Percentiles rank a stretch among this genome's conserved stretches.
Evolutionary conservation across 495 filamentous ascomycete genomes (phyloP).

Genomic region (Poronia punctata): DNA sequence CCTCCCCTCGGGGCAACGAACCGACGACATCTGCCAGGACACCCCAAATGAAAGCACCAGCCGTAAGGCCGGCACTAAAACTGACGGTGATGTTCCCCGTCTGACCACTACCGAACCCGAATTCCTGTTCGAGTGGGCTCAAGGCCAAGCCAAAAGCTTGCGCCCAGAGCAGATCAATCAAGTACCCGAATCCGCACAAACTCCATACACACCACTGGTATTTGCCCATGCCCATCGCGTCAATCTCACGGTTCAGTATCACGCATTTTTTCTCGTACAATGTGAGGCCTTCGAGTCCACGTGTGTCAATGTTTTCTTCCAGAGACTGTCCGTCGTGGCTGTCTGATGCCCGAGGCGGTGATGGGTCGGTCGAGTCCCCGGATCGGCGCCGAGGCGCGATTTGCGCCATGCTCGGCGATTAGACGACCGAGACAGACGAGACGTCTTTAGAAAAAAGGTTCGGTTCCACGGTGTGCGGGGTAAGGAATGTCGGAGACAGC

Average conservation of each 20-base stretch:
- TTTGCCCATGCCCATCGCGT: conserved; percentile 42
- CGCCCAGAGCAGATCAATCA: conserved; percentile 44
- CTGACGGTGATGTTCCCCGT: conserved; percentile 26
- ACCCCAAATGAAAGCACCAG: conserved; percentile 44
- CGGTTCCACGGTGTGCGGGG: too few relatives aligned
- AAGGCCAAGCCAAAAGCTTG: conserved; percentile 43
- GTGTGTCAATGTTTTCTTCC: not conserved
- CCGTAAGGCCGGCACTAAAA: conserved; percentile 28
- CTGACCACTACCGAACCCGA: conserved; percentile 32
- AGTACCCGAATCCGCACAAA: conserved; percentile 45
- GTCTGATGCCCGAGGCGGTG: not conserved
- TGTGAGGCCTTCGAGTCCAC: conserved; percentile 9
- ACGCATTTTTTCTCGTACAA: conserved; percentile 39
- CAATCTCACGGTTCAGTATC: conserved; percentile 40
- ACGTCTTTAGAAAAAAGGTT: too few relatives aligned
- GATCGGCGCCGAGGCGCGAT: too few relatives aligned
- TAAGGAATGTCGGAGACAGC: too few relatives aligned
- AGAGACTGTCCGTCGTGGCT: not conserved
- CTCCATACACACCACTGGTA: conserved; percentile 44
- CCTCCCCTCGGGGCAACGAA: not conserved
- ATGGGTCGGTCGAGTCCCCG: too few relatives aligned
- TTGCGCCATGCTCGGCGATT: too few relatives aligned
- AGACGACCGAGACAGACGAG: too few relatives aligned
- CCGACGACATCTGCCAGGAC: conserved; percentile 43
- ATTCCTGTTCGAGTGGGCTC: conserved; percentile 37